Evolutionary conservation across 306 rosid species (phyloP), one percentile per base, ranked within the genome.

Genomic region (Dalbergia cultrata): DNA sequence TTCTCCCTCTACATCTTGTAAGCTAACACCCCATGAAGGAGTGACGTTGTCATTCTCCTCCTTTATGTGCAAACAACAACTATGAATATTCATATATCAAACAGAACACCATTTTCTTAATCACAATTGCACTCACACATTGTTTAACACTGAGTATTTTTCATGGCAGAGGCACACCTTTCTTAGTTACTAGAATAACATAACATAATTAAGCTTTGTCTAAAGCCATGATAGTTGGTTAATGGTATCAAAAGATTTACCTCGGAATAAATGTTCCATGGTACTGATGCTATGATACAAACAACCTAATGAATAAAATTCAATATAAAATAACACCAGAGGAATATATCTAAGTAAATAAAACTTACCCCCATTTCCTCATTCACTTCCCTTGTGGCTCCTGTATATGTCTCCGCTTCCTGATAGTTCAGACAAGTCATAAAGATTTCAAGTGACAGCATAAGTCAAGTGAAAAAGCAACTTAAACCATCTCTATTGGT

Each of bases 331-430:
- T 37, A 50, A 58, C 57, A 67, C 43, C 10, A 67, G 7, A 64
- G 72, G 19, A 83, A 56, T 67, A 49, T 62, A 6, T 67, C 60
- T 5, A n/a, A 14, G 9, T 7, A 37, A 59, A 64, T 50, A 35
- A 81, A 72, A 67, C 86, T 81, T 80, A 95, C 99, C 79, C 98
- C 99, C 0, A 98, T 95, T 93, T 95, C 99, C 72, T 95, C 99
- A 87, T 93, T 85, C 67, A 95, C 99, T 91, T 95, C 99, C 88
- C 99, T 95, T 61, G 92, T 79, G 37, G 91, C 97, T 76, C 99
- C 99, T n/a, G 91, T 58, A 59, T 89, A 93, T 82, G 93, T 91
- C 86, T 95, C 99, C 84, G 93, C 99, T 2, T 95, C 90, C 99
- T 95, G 88, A 68, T 17, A 39, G 62, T 72, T 52, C 52, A 77